Conservation (phyloP, 805 yeast genomes). For the Ogataea neopini region DNA sequence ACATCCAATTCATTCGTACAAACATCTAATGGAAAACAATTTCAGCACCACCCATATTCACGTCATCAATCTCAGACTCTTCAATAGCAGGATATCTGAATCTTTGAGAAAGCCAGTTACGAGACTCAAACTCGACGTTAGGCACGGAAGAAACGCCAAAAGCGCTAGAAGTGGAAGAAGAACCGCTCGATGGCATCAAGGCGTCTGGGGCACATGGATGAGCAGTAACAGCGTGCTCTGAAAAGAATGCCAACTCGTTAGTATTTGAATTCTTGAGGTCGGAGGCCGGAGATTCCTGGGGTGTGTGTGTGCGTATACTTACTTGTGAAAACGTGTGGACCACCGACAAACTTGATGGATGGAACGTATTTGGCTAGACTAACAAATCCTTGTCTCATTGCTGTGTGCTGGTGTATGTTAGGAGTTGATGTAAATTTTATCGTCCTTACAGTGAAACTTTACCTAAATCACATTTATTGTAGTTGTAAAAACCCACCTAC, state of each 20-base stretch:
- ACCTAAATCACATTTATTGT: not conserved
- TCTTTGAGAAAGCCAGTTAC: conserved; percentile 69
- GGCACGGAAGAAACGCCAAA: conserved; percentile 10
- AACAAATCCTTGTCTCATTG: conserved; percentile 35
- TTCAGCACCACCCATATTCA: conserved; percentile 84
- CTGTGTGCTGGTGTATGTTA: not conserved
- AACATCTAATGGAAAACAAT: conserved; percentile 35
- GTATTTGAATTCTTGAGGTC: not conserved
- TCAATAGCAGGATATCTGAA: conserved; percentile 68
- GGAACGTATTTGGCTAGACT: conserved; percentile 54
- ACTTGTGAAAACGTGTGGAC: conserved; percentile 60
- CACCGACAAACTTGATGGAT: conserved; percentile 84
- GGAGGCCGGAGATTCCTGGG: not conserved
- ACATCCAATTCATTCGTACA: conserved; percentile 4
- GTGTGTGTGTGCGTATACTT: conserved; percentile 36
- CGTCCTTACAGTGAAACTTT: too few relatives aligned
- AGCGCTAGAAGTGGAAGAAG: conserved; percentile 9
- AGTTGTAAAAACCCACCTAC: not conserved
- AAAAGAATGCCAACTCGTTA: not conserved
- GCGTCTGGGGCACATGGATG: conserved; percentile 44
- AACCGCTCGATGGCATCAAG: conserved; percentile 26
- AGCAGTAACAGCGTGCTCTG: conserved; percentile 25
- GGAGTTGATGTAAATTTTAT: too few relatives aligned
- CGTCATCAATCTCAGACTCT: conserved; percentile 70
- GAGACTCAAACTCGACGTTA: conserved; percentile 41